A percentile compares a stretch with the other conserved stretches of the same genome.
Evolutionary conservation across 805 yeast genomes (phyloP).

Genomic region (Sugiyamaella qingdaonensis): DNA sequence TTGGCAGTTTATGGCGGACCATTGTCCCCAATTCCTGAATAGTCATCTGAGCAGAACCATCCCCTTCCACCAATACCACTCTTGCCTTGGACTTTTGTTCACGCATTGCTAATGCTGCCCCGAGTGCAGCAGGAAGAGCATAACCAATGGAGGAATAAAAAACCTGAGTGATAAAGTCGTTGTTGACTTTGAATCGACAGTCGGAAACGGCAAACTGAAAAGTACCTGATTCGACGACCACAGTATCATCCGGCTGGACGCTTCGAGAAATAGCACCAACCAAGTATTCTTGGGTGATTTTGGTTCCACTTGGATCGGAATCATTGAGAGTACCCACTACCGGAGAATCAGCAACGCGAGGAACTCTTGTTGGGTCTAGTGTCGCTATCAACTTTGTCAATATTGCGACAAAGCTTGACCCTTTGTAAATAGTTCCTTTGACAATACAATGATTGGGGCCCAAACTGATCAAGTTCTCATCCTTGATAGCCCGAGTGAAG

Average conservation of each 20-base stretch:
- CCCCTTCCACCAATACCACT: conserved; percentile 76
- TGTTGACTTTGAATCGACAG: conserved; percentile 52
- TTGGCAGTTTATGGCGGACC: conserved; percentile 54
- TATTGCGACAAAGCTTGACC: conserved; percentile 49
- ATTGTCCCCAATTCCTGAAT: conserved; percentile 74
- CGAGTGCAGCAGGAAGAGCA: conserved; percentile 82
- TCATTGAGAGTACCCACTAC: conserved; percentile 29
- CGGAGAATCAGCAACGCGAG: conserved; percentile 24
- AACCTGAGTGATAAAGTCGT: conserved; percentile 52
- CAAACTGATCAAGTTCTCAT: conserved; percentile 43
- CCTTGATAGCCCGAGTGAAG: conserved; percentile 46
- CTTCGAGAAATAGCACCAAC: conserved; percentile 40
- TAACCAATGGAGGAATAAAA: conserved; percentile 85
- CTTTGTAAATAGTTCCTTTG: conserved; percentile 38
- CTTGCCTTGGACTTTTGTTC: conserved; percentile 45
- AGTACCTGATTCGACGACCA: conserved; percentile 82
- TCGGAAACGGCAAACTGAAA: conserved; percentile 75
- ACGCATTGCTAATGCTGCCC: conserved; percentile 68
- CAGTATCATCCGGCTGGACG: conserved; percentile 58
- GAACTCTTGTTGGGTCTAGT: conserved; percentile 33
- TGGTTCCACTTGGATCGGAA: conserved; percentile 13
- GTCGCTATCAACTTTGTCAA: conserved; percentile 40
- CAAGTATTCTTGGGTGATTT: conserved; percentile 41
- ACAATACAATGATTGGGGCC: conserved; percentile 53
- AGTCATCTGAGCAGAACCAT: conserved; percentile 94